Evolutionary conservation across 2,329 filamentous ascomycete genomes (phyloP), one percentile per base, ranked within the genome.

Genomic region (Colletotrichum trifolii): DNA sequence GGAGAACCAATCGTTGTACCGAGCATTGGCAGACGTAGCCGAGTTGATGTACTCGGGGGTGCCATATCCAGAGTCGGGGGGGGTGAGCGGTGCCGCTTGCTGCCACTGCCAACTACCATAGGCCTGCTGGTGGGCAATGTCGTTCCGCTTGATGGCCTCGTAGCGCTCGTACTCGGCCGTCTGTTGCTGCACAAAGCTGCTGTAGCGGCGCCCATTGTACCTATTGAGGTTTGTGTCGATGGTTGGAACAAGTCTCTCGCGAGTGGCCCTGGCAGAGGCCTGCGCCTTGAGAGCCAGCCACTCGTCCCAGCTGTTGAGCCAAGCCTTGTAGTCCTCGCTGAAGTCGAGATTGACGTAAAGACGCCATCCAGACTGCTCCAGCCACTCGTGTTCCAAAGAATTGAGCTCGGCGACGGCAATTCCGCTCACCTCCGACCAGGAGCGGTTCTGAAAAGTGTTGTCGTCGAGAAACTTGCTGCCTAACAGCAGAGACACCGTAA

Each of bases 381-480:
- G 85, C 94, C 94, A 97, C 71, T 96, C 91, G 72, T 91, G 88
- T 82, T 97, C 94, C 76, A 97, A 86, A 66, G 85, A 83, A 80
- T 97, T 97, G 70, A 97, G 85, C 74, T 97, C 93, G 3, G 86
- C 80, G 17, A 97, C 93, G 38, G 90, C 84, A 70, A 97, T 97
- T 67, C 92, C 93, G 78, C 93, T 97, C 56, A 97, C 94, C 75
- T 97, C 94, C 6, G 94, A 93, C 94, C 94, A 97, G 1, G 94
- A 97, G 60, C 93, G 91, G 81, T 97, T 97, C 84, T 97, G 94
- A 79, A 97, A 97, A 6, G 94, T 97, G 80, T 97, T 97, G 83
- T 97, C 94, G 73, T 97, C 94, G 70, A 97, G 83, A 73, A 97
- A 97, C 81, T 97, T 97, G 87, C 93, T 97, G 66, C 93, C 94